Evolutionary conservation across 1,139 yeast species (phyloP), one percentile per base, ranked within the genome.

Genomic region (Candida sp.): DNA sequence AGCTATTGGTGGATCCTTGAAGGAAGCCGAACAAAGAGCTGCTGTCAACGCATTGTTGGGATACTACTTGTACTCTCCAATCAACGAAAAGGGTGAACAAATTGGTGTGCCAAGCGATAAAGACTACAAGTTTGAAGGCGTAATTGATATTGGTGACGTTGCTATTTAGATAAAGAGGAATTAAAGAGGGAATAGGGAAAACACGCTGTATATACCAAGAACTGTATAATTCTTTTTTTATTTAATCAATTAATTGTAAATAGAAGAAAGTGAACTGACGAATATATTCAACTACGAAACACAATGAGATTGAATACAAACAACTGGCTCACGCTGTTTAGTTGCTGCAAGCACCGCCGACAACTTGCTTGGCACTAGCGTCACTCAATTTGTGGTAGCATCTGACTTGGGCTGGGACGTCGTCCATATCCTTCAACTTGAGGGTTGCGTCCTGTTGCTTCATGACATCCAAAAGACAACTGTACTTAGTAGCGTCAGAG

Each of bases 1-100:
- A 72, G 98, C 98, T 43, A 92, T 89, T 62, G 99, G 98, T 46
- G 78, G 96, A n/a, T 89, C 96, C 43, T 76, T 94, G 60, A 83
- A 81, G 58, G 99, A 94, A 72, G 98, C 98, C 42, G 90, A 92
- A 69, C 89, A 92, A 35, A 84, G 97, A 68, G 96, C 98, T 31
- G 90, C 92, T 47, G 96, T 92, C 45, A 89, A 89, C 69, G 94
- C 98, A 30, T 83, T 94, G 67, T 86, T 92, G 80, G 84, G 90
- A 53, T 94, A 96, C 86, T 94, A 94, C 73, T 81, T 96, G 65
- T 94, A 93, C 70, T 83, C 89, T 55, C 98, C 98, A 23, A 71
- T 88, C 46, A 77, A 80, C 54, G 60, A 62, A 43, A 67, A 69
- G 28, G 81, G 81, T 46, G 61, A 63, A 44, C 67, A 63, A 12